Base-by-base conservation (phyloP, 768 basidiomycete species). In the Termitomyces sp. region DNA sequence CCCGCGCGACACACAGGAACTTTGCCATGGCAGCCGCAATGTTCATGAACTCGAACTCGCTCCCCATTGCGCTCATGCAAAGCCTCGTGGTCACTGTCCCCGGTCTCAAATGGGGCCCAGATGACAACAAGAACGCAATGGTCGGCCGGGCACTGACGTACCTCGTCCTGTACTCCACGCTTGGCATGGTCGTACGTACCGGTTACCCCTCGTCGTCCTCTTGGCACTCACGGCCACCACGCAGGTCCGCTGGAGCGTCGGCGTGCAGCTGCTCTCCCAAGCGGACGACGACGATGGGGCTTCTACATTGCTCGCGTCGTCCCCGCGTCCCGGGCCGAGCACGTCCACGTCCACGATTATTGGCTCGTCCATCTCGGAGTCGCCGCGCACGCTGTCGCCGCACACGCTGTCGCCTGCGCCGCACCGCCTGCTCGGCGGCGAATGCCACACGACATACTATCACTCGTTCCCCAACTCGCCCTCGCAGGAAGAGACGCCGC, bases 31-130 rank as follows among this genome's bases (percentile, higher is more conserved):
- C 90, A 0, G 86, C 89, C 0, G 78, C 89, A 28, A 92, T 89
- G 84, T 91, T 91, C 76, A 90, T 94, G 88, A 96, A 94, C 70
- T 92, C 90, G 3, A 98, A 98, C 68, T 92, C 92, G 0, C 82
- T 99, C 5, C 96, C 96, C 0, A 92, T 98, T 57, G 96, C 96
- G 0, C 77, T 99, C 32, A 91, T 98, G 85, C 89, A 97, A 68
- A 87, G 85, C 59, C 84, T 98, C 19, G 91, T 91, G 9, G 72
- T 88, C 54, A 88, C 90, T 12, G 92, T 96, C 0, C 86, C 86
- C 0, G 84, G 84, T 5, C 78, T 96, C 32, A 89, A 88, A 64
- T 94, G 94, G 92, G 86, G 79, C 9, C 59, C 74, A 3, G 83
- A 90, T 54, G 95, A 98, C 67, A 89, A 83, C 65, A 79, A 83